Evolutionary conservation across 345 rosid genomes (phyloP).

Genomic region (Eucalyptus paniculata): DNA sequence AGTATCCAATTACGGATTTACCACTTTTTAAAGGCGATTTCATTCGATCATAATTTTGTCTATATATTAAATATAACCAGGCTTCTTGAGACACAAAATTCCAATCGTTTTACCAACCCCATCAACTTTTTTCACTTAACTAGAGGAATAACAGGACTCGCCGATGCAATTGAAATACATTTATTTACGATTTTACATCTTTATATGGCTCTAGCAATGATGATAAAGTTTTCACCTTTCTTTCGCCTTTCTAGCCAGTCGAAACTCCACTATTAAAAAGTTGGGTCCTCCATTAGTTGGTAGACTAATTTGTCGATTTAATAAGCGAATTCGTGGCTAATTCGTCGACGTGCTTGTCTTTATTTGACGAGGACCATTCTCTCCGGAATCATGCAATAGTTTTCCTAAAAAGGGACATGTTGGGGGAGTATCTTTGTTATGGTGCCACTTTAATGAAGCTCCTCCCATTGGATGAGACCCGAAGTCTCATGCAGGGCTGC

Average conservation of each 20-base stretch:
- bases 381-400: neutral
- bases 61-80: neutral
- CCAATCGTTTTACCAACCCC: neutral
- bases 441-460: neutral
- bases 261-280: neutral
- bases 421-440: neutral
- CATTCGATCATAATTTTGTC: neutral
- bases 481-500: neutral
- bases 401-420: neutral
- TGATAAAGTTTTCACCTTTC: rapidly evolving
- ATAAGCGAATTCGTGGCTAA: neutral
- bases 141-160: neutral
- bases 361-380: neutral
- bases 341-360: neutral
- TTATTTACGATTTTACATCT: rapidly evolving
- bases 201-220: neutral
- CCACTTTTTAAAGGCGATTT: neutral
- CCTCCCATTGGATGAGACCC: neutral
- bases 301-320: neutral
- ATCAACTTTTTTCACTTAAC: neutral
- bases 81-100: neutral
- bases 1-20: neutral
- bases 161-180: rapidly evolving
- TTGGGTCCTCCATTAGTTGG: neutral
- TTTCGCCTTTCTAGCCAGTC: neutral